Evolutionary conservation across 257 asterid genomes (phyloP), one percentile per base, ranked within the genome.

Genomic region (Solanum phureja): DNA sequence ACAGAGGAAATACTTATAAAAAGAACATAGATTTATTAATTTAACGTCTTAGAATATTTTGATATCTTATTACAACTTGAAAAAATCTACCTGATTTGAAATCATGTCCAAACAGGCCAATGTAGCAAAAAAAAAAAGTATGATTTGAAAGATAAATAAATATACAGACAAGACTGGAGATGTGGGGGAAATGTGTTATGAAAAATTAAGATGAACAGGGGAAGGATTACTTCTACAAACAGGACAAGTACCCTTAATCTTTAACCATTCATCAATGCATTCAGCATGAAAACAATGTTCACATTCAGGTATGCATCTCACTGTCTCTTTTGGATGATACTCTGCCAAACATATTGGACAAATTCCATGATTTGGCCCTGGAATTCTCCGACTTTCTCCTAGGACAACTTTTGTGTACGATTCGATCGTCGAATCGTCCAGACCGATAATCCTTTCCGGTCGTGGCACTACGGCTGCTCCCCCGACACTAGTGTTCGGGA

Each of bases 211-310:
- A 37, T 49, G 71, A 79, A 86, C 52, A 19, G 93, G 91, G 11
- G 92, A 77, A 10, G 98, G 99, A 11, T 93, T 93, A 87, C 87
- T 91, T 91, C 99, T 89, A 68, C 99, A 95, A 66, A 96, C 83
- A 1, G 98, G 99, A 87, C 98, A 96, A 1, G 95, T 87, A 21
- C 93, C 88, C 31, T 96, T 94, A 84, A 90, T 42, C 71, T 92
- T 89, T 86, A 96, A 64, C 99, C 99, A 95, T 87, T 93, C 98
- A 84, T 96, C 99, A 33, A 95, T 93, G 66, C 98, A 96, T 0
- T 94, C 95, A 3, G 96, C 93, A 84, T 95, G 99, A 87, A 96
- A 95, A 88, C 98, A 96, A 84, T 96, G 99, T 4, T 93, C 91
- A 83, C 98, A 95, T 4, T 87, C 92, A 11, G 98, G 96, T 23